Percentiles rank a stretch among this genome's conserved stretches.
phyloP scores from a whole-genome alignment of 768 basidiomycete genomes.

The Rubroboletus satanas region DNA sequence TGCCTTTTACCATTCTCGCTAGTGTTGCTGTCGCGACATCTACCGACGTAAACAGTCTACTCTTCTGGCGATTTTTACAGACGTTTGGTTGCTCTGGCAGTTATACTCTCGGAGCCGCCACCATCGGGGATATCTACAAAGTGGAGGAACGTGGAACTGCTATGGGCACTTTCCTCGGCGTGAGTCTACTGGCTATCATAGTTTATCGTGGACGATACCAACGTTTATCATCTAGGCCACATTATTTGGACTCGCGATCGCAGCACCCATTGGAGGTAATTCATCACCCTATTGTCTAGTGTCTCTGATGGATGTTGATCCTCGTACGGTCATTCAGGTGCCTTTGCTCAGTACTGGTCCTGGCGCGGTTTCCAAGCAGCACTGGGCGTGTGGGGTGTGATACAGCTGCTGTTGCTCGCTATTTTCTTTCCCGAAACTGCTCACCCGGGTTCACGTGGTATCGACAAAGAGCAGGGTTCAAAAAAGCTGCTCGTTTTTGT shows the following conservation, averaged over 20 bases:
- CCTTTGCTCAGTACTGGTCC: constrained; percentile 55
- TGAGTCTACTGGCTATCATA: constrained; percentile 20
- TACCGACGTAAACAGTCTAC: constrained; percentile 38
- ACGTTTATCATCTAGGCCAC: constrained; percentile 31
- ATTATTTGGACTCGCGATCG: constrained; percentile 58
- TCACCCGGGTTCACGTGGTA: constrained; percentile 53
- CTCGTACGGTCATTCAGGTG: constrained; percentile 29
- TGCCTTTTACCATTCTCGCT: constrained; percentile 56
- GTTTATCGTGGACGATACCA: neutral
- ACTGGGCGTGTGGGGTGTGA: constrained; percentile 39
- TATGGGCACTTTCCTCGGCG: constrained; percentile 57
- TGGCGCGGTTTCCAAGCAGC: constrained; percentile 59
- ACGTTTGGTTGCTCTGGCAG: constrained; percentile 59
- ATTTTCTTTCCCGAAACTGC: constrained; percentile 64
- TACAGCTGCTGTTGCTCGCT: constrained; percentile 38
- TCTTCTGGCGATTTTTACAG: constrained; percentile 64
- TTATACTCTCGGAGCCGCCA: constrained; percentile 52
- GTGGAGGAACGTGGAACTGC: constrained; percentile 59
- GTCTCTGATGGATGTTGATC: neutral
- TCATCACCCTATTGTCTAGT: neutral
- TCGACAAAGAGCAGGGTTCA: constrained; percentile 40
- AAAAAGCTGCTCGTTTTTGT: constrained; percentile 40
- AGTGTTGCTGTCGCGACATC: constrained; percentile 58
- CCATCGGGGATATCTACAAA: constrained; percentile 64
- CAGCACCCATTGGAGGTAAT: constrained; percentile 55